A percentile compares a stretch with the other conserved stretches of the same genome.
phyloP scores from a whole-genome alignment of 768 basidiomycete genomes.

The Termitomyces sp. region DNA sequence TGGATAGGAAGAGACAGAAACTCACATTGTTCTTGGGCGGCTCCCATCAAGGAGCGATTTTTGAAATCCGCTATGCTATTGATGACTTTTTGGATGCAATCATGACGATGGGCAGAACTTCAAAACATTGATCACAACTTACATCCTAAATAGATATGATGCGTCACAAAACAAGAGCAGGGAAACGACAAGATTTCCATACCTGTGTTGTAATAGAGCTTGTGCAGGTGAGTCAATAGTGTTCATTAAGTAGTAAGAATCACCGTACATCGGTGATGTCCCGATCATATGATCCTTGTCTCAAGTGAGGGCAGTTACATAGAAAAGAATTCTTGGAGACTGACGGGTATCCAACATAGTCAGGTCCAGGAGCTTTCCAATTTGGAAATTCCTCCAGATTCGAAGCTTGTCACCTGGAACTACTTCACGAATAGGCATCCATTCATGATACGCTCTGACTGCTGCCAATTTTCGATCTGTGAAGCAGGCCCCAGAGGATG shows the following conservation, averaged over 20 bases:
- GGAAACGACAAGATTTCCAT: neutral
- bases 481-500: conserved; percentile 36
- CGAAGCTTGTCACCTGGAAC: conserved; percentile 47
- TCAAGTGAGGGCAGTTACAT: neutral
- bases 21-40: neutral
- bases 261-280: neutral
- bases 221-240: neutral
- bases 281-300: neutral
- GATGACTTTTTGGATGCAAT: neutral
- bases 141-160: conserved; percentile 18
- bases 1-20: neutral
- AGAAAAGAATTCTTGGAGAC: conserved; percentile 1
- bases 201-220: neutral
- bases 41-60: neutral
- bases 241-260: neutral
- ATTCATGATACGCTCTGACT: conserved; percentile 53
- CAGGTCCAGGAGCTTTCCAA: conserved; percentile 55
- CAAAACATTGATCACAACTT: neutral
- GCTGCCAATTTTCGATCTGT: conserved; percentile 52
- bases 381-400: conserved; percentile 60
- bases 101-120: neutral
- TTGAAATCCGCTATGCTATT: neutral
- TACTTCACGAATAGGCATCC: conserved; percentile 59
- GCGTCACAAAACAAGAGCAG: neutral
- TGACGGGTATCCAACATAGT: conserved; percentile 58